phyloP scores from a whole-genome alignment of 106 monocot species.

The Dendrobium officinale region DNA sequence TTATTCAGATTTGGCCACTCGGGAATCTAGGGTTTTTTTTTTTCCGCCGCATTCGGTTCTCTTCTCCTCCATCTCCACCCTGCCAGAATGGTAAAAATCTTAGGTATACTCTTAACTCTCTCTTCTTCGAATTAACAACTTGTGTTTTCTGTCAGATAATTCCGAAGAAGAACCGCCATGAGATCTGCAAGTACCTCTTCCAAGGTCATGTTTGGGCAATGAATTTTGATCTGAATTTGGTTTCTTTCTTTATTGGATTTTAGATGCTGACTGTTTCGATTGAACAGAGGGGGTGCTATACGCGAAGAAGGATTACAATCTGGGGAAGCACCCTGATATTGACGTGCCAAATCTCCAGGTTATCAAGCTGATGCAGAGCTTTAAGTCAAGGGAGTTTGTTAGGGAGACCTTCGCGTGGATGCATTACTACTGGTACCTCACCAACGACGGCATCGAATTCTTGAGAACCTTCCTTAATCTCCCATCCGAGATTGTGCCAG shows the following conservation, averaged over 20 bases:
- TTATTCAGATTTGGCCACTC: too few relatives aligned
- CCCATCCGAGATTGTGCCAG: conserved; percentile 90
- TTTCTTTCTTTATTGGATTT: neutral
- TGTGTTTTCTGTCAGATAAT: conserved; percentile 40
- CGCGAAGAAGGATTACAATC: conserved; percentile 91
- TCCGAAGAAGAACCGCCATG: conserved; percentile 69
- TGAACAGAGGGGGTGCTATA: conserved; percentile 77
- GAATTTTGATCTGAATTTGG: neutral
- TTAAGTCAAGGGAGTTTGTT: conserved; percentile 86
- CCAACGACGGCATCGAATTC: conserved; percentile 83
- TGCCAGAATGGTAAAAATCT: too few relatives aligned
- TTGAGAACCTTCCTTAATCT: conserved; percentile 70
- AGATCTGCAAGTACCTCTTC: conserved; percentile 91
- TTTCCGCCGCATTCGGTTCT: too few relatives aligned
- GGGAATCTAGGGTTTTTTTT: too few relatives aligned
- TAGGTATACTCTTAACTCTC: too few relatives aligned
- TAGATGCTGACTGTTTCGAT: neutral
- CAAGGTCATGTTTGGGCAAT: conserved; percentile 28
- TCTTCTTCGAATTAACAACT: too few relatives aligned
- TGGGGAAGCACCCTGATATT: conserved; percentile 77
- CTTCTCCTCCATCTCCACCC: too few relatives aligned
- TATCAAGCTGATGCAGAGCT: conserved; percentile 97
- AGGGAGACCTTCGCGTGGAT: conserved; percentile 93
- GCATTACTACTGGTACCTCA: conserved; percentile 93
- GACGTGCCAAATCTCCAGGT: conserved; percentile 94